Base-by-base conservation (phyloP, 2,329 filamentous ascomycete genomes). In the Aspergillus sp. region DNA sequence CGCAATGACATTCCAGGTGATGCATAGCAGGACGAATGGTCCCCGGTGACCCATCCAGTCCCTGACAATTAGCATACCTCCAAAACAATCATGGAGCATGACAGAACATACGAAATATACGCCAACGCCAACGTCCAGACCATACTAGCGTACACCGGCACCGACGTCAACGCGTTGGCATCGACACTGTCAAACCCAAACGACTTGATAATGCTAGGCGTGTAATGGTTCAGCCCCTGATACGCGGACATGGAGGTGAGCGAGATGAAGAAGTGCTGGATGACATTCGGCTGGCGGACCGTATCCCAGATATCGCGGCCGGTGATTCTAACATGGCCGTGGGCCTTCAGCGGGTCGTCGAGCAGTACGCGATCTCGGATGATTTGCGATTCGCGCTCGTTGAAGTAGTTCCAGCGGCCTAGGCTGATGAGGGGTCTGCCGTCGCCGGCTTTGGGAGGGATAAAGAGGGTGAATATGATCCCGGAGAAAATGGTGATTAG, bases 91-190 rank as follows among this genome's bases (percentile, higher is more conserved):
- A 10, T 43, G 0, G 8, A 8, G 12, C 39, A 4, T 7, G 7
- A 38, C 2, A 8, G 7, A 4, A 55, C 61, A 41, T 48, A 63
- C 61, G 52, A 43, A 19, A 55, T 42, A 46, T 54, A 56, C 9
- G 60, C 58, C 1, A 63, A 33, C 2, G 59, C 46, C 1, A 62
- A 45, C 29, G 62, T 35, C 55, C 59, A 59, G 0, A 63, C 28
- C 36, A 62, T 61, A n/a, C 56, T 50, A 27, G 54, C 57, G 40
- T 60, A 65, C 3, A 63, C 56, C 0, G 77, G 76, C 7, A 81
- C 76, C 0, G 76, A 74, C 0, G 76, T 72, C 52, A 80, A 61
- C 0, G 78, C 78, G 48, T 81, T 81, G 41, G 71, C 71, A 0
- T 58, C 63, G 3, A 80, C 68, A 0, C 61, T 57, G 3, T 58